Conservation (phyloP, 1,284 basidiomycete genomes). For the Tilletia caries region DNA sequence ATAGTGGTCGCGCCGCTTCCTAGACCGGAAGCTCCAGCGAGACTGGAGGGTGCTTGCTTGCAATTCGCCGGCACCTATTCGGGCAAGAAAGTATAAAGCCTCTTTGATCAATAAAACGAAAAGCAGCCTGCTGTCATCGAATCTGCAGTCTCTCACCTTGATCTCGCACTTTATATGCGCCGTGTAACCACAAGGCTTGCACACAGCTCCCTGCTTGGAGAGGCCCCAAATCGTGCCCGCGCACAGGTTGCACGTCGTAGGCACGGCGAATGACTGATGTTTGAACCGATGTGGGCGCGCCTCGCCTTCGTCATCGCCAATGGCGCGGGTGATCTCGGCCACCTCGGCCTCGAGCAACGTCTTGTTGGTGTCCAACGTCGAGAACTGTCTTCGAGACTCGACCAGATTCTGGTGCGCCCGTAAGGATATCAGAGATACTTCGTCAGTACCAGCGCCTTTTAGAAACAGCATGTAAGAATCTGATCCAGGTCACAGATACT, state of each 20-base stretch:
- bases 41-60: background rate
- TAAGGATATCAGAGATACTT: background rate
- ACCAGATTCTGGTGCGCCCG: slow-evolving; percentile 24
- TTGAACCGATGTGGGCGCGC: slow-evolving; percentile 40
- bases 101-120: background rate
- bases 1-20: background rate
- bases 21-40: too few species aligned
- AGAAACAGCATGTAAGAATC: too few species aligned
- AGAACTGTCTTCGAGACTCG: slow-evolving; percentile 22
- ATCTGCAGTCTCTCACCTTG: slow-evolving; percentile 36
- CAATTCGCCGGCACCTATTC: slow-evolving; percentile 32
- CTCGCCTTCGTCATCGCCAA: slow-evolving; percentile 32
- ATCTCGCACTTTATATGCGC: slow-evolving; percentile 43
- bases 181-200: slow-evolving; percentile 41
- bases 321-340: slow-evolving; percentile 24
- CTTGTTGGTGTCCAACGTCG: slow-evolving; percentile 29
- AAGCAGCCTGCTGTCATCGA: too few species aligned
- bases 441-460: background rate
- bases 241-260: slow-evolving; percentile 37
- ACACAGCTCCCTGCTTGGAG: slow-evolving; percentile 32
- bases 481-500: too few species aligned
- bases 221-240: slow-evolving; percentile 38
- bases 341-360: slow-evolving; percentile 29
- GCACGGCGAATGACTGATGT: slow-evolving; percentile 36
- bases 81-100: background rate